A percentile compares a stretch with the other conserved stretches of the same genome.
phyloP scores from a whole-genome alignment of 345 rosid genomes.

The Citrus glauca region DNA sequence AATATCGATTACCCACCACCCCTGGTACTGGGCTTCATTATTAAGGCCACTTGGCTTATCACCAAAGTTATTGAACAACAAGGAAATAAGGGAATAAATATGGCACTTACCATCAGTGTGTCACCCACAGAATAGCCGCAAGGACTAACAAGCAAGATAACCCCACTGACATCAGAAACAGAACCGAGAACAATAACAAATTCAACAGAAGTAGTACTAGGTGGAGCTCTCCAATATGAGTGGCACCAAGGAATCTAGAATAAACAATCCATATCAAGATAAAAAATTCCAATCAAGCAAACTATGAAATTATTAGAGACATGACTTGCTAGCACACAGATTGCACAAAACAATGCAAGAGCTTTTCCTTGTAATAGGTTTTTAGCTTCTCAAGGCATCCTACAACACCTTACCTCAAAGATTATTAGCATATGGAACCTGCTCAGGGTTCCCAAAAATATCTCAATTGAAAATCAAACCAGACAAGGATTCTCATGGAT shows the following conservation, averaged over 20 bases:
- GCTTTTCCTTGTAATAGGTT: background rate
- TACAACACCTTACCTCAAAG: background rate
- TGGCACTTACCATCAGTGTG: slow-evolving; percentile 65
- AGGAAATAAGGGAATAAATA: slow-evolving; percentile 3
- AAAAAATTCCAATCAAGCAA: background rate
- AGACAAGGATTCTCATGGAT: background rate
- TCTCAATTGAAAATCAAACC: background rate
- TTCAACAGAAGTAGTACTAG: slow-evolving; percentile 52
- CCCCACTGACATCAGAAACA: slow-evolving; percentile 80
- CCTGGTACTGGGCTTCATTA: background rate
- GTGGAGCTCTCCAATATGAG: slow-evolving; percentile 89
- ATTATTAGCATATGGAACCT: background rate
- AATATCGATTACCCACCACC: background rate
- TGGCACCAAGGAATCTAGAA: slow-evolving; percentile 14
- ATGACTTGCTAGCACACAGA: background rate
- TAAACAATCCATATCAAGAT: slow-evolving; percentile 7
- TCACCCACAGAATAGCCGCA: slow-evolving; percentile 89
- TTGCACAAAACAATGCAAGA: background rate
- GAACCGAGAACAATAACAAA: slow-evolving; percentile 62
- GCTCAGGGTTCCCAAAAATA: background rate
- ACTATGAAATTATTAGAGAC: background rate
- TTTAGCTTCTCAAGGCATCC: background rate
- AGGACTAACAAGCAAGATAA: slow-evolving; percentile 78
- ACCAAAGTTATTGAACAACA: background rate
- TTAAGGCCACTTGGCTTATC: background rate